A percentile compares a stretch with the other conserved stretches of the same genome.
phyloP scores from a whole-genome alignment of 2,329 filamentous ascomycete genomes.

The Cryoendolithus antarcticus region DNA sequence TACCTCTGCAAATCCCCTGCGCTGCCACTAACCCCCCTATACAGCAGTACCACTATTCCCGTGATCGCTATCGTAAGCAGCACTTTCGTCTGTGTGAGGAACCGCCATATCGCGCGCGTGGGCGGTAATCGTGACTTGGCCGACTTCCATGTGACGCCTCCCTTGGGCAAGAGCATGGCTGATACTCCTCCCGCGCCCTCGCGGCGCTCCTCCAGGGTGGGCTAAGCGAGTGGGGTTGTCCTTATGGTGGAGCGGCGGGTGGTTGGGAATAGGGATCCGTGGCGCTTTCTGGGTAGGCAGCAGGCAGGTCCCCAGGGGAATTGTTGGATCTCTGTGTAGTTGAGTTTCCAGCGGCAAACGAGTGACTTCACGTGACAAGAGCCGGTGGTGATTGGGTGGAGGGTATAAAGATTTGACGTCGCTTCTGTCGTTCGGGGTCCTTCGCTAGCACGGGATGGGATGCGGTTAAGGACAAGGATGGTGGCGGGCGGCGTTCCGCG shows the following conservation, averaged over 20 bases:
- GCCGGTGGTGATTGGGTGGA: no score
- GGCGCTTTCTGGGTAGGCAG: no score
- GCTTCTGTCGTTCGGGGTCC: no score
- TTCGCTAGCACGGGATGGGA: no score
- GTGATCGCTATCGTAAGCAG: conserved; percentile 60
- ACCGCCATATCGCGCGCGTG: conserved; percentile 48
- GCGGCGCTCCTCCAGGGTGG: conserved; percentile 4
- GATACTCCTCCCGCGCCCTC: conserved; percentile 1
- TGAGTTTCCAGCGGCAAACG: no score
- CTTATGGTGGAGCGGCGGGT: not conserved
- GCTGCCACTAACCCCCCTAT: conserved; percentile 70
- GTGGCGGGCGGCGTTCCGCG: no score
- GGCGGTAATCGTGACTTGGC: conserved; percentile 69
- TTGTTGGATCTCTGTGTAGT: no score
- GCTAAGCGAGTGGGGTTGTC: not conserved
- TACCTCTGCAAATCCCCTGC: conserved; percentile 86
- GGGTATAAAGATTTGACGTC: no score
- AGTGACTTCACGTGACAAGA: no score
- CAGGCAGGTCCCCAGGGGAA: no score
- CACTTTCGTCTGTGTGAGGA: conserved; percentile 66
- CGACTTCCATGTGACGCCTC: conserved; percentile 84
- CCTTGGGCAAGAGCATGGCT: conserved; percentile 78
- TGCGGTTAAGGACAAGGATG: no score
- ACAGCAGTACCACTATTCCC: conserved; percentile 67
- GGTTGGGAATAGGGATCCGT: not conserved